Base-by-base conservation (phyloP, 768 basidiomycete genomes). In the Antrodiella citrinella region DNA sequence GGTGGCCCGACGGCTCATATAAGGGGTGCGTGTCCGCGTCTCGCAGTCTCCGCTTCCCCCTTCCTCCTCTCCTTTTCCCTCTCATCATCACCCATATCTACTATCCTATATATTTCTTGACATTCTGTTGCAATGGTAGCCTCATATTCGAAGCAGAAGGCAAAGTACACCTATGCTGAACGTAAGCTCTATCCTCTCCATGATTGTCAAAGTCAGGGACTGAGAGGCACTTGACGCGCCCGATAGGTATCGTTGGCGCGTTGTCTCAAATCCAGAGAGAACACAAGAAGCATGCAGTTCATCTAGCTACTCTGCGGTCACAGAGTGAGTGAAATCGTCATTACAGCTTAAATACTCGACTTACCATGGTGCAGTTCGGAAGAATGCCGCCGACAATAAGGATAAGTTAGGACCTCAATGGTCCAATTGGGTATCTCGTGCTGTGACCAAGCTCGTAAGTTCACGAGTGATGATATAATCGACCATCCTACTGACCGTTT, bases 351-450 rank as follows among this genome's bases (percentile, higher is more conserved):
- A 24, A 5, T 47, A 25, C 18, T 35, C 30, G 30, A 35, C 15
- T 35, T 26, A 18, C 24, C 15, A 42, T 23, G 38, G n/a, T 15
- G 25, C 44, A 77, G 77, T 78, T 19, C 72, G 69, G 52, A 77
- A 70, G 57, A 72, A 62, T 45, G 76, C 76, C 10, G 56, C 69
- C 42, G 65, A 62, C 23, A 68, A 66, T 41, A 67, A 71, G 49
- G 75, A 75, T 44, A 71, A 66, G 44, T 65, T 78, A 9, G 76
- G 76, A 3, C 73, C 73, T 4, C 66, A 72, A 26, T 78, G 76
- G 77, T 61, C 68, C 12, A 69, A 60, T 23, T 77, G 74, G 73
- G 72, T 78, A 21, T 59, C 65, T 23, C 71, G 69, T 49, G 69
- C 75, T 5, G 65, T 77, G 0, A 64, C 69, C 26, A 72, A 68